Evolutionary conservation across 257 asterid species (phyloP).

Genomic region (Rehmannia glutinosa): DNA sequence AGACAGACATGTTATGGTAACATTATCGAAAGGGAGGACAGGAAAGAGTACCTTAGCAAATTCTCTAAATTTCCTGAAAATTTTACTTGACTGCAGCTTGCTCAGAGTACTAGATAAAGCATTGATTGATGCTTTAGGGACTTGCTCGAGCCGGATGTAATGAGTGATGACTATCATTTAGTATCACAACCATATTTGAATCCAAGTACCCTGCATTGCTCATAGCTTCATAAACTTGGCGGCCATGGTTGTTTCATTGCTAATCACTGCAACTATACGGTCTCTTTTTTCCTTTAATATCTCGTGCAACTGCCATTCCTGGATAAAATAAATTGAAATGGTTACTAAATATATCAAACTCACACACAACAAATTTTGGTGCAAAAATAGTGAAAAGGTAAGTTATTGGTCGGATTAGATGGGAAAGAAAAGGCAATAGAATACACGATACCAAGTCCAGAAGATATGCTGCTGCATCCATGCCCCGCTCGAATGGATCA

Average conservation of each 20-base stretch:
- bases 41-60: constrained; percentile 65
- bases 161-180: constrained; percentile 70
- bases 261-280: constrained; percentile 80
- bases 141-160: constrained; percentile 66
- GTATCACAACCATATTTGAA: constrained; percentile 79
- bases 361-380: too few relatives aligned
- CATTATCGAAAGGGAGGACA: background rate
- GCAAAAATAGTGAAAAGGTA: background rate
- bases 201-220: constrained; percentile 91
- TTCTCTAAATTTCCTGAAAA: constrained; percentile 73
- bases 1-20: too few relatives aligned
- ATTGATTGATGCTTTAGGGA: constrained; percentile 60
- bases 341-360: background rate
- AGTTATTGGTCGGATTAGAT: background rate
- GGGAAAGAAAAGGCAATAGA: constrained; percentile 11
- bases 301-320: constrained; percentile 96
- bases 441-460: constrained; percentile 71
- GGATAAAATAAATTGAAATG: background rate
- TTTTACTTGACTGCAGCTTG: constrained; percentile 83
- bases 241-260: constrained; percentile 81
- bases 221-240: constrained; percentile 96
- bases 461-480: constrained; percentile 90
- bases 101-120: constrained; percentile 62
- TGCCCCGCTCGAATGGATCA: constrained; percentile 80
- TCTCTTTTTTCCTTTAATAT: constrained; percentile 73